These are phyloP conservation scores for Mucor mucedo DNA, from an alignment of 371 early-diverging fungal species.

Conservation along the genomic window DNA sequence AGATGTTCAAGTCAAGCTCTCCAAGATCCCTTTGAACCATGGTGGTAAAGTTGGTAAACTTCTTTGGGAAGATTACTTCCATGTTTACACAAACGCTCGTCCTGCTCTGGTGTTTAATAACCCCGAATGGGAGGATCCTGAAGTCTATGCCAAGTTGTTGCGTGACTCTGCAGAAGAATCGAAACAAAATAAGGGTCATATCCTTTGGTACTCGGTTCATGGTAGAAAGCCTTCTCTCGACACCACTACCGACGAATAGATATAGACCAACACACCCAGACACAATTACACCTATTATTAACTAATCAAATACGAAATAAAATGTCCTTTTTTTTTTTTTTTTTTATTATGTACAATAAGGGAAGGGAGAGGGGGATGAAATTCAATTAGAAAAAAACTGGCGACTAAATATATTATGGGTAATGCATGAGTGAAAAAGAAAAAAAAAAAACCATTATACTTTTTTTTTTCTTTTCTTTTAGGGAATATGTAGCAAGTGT, in stretches of 20 bases:
- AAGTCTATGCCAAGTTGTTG: constrained; percentile 10
- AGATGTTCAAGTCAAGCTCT: constrained; percentile 1
- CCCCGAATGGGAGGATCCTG: constrained; percentile 18
- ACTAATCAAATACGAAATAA: no score
- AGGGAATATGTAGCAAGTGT: not conserved
- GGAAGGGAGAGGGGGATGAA: no score
- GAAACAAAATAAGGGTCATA: constrained; percentile 1
- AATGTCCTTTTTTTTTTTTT: no score
- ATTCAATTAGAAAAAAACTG: no score
- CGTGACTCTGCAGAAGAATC: constrained; percentile 15
- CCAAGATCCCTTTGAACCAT: constrained; percentile 29
- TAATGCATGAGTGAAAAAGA: no score
- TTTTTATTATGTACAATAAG: no score
- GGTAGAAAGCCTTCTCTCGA: constrained; percentile 21
- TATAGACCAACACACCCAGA: not conserved
- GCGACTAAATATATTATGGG: no score
- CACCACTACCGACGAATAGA: not conserved
- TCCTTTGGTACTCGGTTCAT: constrained; percentile 18
- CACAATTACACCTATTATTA: not conserved
- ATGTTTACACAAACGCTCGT: constrained; percentile 24
- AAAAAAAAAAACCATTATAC: no score
- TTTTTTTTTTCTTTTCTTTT: not conserved
- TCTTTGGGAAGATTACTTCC: constrained; percentile 32
- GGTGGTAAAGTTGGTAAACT: constrained; percentile 26
- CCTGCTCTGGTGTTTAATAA: constrained; percentile 17